A percentile compares a stretch with the other conserved stretches of the same genome.
These are phyloP conservation scores for Limnanthes douglasii DNA, from an alignment of 345 rosid genomes.

Conservation along the genomic window DNA sequence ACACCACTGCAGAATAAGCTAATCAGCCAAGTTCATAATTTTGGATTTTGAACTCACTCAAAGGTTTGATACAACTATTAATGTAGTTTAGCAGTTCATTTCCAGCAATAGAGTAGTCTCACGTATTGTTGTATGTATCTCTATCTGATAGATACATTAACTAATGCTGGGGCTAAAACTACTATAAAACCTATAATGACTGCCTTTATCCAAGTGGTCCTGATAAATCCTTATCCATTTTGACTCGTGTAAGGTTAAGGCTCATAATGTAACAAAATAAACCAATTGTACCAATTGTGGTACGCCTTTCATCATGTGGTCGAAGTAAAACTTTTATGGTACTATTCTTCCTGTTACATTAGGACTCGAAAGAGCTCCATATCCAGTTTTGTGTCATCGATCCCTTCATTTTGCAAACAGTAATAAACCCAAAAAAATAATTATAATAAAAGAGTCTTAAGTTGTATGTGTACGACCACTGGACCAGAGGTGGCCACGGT, in stretches of 20 bases:
- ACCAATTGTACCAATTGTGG: slow-evolving; percentile 17
- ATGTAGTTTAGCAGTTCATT: slow-evolving; percentile 17
- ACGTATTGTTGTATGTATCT: slow-evolving; percentile 6
- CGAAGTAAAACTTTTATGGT: slow-evolving; percentile 1
- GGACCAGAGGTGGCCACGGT: too few species aligned
- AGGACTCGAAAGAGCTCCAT: slow-evolving; percentile 6
- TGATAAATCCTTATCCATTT: slow-evolving; percentile 23
- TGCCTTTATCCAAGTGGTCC: slow-evolving; percentile 13
- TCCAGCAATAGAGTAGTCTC: slow-evolving; percentile 10
- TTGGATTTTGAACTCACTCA: slow-evolving; percentile 25
- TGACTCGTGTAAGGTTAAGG: slow-evolving; percentile 33
- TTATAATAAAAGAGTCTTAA: too few species aligned
- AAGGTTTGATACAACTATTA: slow-evolving; percentile 27
- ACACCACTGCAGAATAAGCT: slow-evolving; percentile 20
- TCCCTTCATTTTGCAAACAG: too few species aligned
- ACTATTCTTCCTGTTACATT: neutral
- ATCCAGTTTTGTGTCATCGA: too few species aligned
- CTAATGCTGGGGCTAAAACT: slow-evolving; percentile 9
- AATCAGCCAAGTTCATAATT: slow-evolving; percentile 35
- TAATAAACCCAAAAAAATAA: too few species aligned
- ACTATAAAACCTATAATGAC: slow-evolving; percentile 11
- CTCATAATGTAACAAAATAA: slow-evolving; percentile 21
- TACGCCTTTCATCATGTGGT: slow-evolving; percentile 5
- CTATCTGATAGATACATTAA: slow-evolving; percentile 1
- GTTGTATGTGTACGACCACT: too few species aligned